Base-by-base conservation (phyloP, 2,329 filamentous ascomycete species). In the Claviceps digitariae region DNA sequence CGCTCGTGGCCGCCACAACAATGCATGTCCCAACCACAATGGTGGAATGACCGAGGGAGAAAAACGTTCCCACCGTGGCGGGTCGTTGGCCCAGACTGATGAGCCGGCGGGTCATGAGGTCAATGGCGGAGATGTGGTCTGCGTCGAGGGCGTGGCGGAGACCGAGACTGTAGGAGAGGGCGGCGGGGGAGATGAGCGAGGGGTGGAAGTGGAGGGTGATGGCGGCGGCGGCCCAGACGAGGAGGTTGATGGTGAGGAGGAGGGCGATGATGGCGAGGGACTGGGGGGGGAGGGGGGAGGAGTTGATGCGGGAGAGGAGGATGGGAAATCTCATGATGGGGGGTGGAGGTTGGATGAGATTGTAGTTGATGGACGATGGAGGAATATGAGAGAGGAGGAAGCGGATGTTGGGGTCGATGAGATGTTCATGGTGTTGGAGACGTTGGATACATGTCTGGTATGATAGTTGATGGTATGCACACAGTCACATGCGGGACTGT, bases 91-190 rank as follows among this genome's bases (percentile, higher is more conserved):
- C 90, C 0, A 87, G 80, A 0, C 90, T 90, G 40, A 97, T 82
- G 25, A 97, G 79, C 7, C 91, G 83, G 3, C 93, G 79, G 1
- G 93, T 97, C 84, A 94, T 95, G 40, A 97, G 78, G 69, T 97
- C 91, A 62, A 97, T 98, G 57, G 90, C 91, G 61, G 70, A 70
- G 62, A 78, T 79, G 66, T 97, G 93, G 69, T 97, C 91, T n/a
- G 91, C 93, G 64, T 97, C 93, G 46, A 97, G 81, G n/a, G 91
- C 91, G 73, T 97, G 91, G 44, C 91, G 85, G 13, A 97, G 78
- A 2, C 91, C 91, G 12, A 97, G 78, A 0, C 88, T 88, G 67
- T 94, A 97, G 27, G 90, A 84, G 1, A 97, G 78, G 2, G 90
- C 82, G 1, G 90, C 88, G 2, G 90, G 84, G 2, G 86, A 86